Percentiles rank a stretch among this genome's conserved stretches.
phyloP scores from a whole-genome alignment of 2,329 filamentous ascomycete species.

The Triangularia setosa region DNA sequence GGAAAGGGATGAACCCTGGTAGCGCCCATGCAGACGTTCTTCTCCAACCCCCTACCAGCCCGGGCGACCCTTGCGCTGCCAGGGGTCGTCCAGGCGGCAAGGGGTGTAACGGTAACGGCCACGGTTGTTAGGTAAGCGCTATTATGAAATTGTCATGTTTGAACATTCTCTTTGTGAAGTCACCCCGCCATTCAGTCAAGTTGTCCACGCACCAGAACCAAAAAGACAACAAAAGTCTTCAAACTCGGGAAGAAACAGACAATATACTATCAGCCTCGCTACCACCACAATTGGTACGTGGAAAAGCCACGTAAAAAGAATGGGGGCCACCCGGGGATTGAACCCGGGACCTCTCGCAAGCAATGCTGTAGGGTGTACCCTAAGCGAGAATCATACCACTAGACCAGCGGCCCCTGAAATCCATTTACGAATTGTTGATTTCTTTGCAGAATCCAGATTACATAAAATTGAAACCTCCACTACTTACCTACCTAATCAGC shows the following conservation, averaged over 20 bases:
- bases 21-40: not conserved
- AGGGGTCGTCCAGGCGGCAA: not conserved
- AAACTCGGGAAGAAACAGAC: not conserved
- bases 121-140: not conserved
- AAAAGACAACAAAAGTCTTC: not conserved
- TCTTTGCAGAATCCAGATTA: not conserved
- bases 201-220: no score
- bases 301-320: not conserved
- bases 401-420: constrained; percentile 40
- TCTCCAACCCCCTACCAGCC: not conserved
- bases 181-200: not conserved
- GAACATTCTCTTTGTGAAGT: not conserved
- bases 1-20: not conserved
- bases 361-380: constrained; percentile 35
- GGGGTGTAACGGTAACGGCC: not conserved
- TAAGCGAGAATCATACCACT: constrained; percentile 66
- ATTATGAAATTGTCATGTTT: not conserved
- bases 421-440: not conserved
- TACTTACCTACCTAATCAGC: no score
- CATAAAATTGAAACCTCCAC: not conserved
- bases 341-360: constrained; percentile 42
- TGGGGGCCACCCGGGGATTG: constrained; percentile 36
- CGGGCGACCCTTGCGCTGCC: not conserved
- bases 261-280: not conserved
- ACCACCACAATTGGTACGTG: not conserved